Evolutionary conservation across 2,329 filamentous ascomycete genomes (phyloP), one percentile per base, ranked within the genome.

Genomic region (Delphinella strobiligena): DNA sequence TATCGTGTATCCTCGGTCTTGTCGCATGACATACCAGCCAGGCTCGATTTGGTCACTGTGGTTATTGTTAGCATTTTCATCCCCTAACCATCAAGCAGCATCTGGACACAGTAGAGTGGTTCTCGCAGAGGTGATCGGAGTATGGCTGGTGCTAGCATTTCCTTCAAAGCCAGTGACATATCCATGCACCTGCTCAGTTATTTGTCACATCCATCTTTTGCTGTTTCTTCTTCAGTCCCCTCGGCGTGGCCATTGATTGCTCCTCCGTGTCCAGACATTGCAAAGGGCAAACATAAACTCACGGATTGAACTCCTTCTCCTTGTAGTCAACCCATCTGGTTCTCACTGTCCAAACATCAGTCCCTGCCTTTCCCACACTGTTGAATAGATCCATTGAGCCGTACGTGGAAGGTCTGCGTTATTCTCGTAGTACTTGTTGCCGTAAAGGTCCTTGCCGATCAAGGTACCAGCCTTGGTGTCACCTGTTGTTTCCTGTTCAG

Each of bases 361-460:
- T 38, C 34, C 41, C 39, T 43, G n/a, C n/a, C n/a, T 37, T 10
- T 31, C 15, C 24, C 5, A 18, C 11, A 17, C 8, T 19, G 32
- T 24, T 4, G 15, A 7, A 49, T 38, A 37, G 35, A 42, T 37
- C 17, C 22, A 11, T 19, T 12, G 22, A 17, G 7, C 54, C 81
- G 60, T 71, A 93, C 85, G 71, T 43, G 91, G 91, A 44, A 98
- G 73, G 64, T 98, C 91, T 60, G 96, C 87, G 56, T 77, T 64
- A 71, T 98, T 95, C 74, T 98, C 91, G 62, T 77, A 98, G 74
- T 74, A 98, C 69, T 94, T 96, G 78, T 98, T 98, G 63, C 91
- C 93, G 60, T 80, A 93, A 62, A 79, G 77, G 69, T 98, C 91
- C 56, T 68, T 75, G 54, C 81, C 91, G 50, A 98, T 76, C 51